Percentiles rank a stretch among this genome's conserved stretches.
Evolutionary conservation across 768 basidiomycete genomes (phyloP).

Genomic region (Arthromyces matolae): DNA sequence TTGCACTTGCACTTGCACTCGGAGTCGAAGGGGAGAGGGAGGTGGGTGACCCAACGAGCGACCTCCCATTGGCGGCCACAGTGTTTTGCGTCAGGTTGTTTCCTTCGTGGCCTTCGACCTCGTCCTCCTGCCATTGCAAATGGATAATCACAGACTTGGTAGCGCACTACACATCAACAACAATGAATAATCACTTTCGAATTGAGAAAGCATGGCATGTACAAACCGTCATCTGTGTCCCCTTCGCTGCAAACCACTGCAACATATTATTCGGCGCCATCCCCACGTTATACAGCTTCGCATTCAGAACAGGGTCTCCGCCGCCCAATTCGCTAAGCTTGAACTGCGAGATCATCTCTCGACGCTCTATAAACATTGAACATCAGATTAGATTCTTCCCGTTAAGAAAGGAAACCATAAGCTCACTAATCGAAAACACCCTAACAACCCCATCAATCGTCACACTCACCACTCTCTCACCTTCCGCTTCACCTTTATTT

Average conservation of each 20-base stretch:
- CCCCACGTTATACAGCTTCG: conserved; percentile 75
- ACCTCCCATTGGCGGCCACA: conserved; percentile 12
- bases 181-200: background rate
- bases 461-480: conserved; percentile 84
- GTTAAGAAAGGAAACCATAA: conserved; percentile 12
- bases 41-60: conserved; percentile 17
- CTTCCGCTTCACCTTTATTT: conserved; percentile 39
- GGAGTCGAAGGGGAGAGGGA: conserved; percentile 12
- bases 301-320: conserved; percentile 59
- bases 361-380: conserved; percentile 33
- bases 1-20: too few relatives aligned
- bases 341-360: conserved; percentile 93
- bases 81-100: conserved; percentile 14
- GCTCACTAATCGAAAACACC: conserved; percentile 87
- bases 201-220: background rate
- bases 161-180: conserved; percentile 58
- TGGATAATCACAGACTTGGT: conserved; percentile 86
- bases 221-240: conserved; percentile 82
- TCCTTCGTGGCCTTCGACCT: conserved; percentile 30
- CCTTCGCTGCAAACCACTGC: conserved; percentile 92
- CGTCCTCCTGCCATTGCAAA: conserved; percentile 80
- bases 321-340: conserved; percentile 76
- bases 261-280: conserved; percentile 83
- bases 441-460: conserved; percentile 91
- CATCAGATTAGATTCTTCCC: background rate